Evolutionary conservation across 2,329 filamentous ascomycete genomes (phyloP).

Genomic region (Claviceps arundinis): DNA sequence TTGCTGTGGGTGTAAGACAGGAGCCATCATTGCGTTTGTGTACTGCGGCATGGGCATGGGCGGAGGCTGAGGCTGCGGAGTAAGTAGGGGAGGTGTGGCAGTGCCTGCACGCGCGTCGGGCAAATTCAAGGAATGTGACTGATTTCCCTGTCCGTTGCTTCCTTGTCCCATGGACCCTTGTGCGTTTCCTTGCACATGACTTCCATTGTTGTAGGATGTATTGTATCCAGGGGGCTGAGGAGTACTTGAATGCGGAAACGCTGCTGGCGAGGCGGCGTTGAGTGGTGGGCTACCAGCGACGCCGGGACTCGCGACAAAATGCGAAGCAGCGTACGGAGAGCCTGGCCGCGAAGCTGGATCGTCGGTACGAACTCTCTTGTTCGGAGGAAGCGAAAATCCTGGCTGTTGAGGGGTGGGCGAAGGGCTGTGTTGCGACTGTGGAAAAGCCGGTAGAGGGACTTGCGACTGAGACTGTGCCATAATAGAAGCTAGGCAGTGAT

Average conservation of each 20-base stretch:
- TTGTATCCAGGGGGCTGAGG: constrained; percentile 19
- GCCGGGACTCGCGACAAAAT: constrained; percentile 35
- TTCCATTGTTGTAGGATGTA: constrained; percentile 26
- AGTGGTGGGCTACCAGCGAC: constrained; percentile 27
- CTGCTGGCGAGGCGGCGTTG: constrained; percentile 21
- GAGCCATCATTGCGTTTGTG: constrained; percentile 17
- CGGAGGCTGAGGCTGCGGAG: constrained; percentile 18
- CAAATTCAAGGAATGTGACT: constrained; percentile 14
- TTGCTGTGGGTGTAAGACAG: constrained; percentile 10
- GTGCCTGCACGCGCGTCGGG: constrained; percentile 20
- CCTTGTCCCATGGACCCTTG: no score
- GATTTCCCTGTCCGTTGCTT: no score
- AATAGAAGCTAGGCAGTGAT: constrained; percentile 3
- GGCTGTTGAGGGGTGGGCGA: constrained; percentile 46
- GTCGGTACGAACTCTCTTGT: constrained; percentile 49
- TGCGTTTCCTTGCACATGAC: constrained; percentile 16
- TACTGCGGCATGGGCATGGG: constrained; percentile 14
- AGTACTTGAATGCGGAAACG: constrained; percentile 20
- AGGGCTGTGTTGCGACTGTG: constrained; percentile 47
- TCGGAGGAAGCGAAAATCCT: constrained; percentile 47
- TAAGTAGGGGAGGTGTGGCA: constrained; percentile 17
- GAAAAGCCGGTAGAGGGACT: constrained; percentile 42
- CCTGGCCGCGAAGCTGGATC: constrained; percentile 54
- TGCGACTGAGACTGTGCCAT: constrained; percentile 49
- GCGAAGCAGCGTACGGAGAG: constrained; percentile 44